phyloP scores from a whole-genome alignment of 768 basidiomycete genomes.

The Amanita thiersii region DNA sequence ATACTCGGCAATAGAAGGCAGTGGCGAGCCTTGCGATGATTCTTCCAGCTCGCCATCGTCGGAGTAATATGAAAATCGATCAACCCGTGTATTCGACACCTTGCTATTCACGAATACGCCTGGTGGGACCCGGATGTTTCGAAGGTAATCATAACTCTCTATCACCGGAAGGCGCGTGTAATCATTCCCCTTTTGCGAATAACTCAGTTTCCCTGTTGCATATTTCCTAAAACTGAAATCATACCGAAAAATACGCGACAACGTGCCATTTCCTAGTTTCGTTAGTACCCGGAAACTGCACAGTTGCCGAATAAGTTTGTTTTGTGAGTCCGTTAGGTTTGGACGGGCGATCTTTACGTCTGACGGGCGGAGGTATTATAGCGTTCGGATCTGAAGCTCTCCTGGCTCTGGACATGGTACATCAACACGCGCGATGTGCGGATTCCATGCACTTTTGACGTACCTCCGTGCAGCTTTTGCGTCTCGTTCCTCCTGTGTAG shows the following conservation, averaged over 20 bases:
- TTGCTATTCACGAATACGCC: slow-evolving; percentile 72
- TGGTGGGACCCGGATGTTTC: slow-evolving; percentile 55
- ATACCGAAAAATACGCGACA: slow-evolving; percentile 66
- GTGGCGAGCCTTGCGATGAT: slow-evolving; percentile 10
- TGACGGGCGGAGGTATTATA: slow-evolving; percentile 47
- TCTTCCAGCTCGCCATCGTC: slow-evolving; percentile 38
- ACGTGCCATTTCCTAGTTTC: slow-evolving; percentile 74
- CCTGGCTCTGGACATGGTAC: slow-evolving; percentile 33
- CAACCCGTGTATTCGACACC: slow-evolving; percentile 30
- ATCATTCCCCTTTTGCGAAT: slow-evolving; percentile 46
- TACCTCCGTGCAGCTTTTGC: slow-evolving; percentile 75
- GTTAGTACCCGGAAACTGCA: slow-evolving; percentile 50
- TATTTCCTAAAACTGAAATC: background rate
- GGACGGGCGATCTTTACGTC: slow-evolving; percentile 70
- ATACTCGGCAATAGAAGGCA: slow-evolving; percentile 14
- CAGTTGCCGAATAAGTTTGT: slow-evolving; percentile 77
- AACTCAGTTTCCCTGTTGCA: background rate
- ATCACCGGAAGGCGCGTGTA: slow-evolving; percentile 64
- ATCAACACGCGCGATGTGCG: slow-evolving; percentile 10
- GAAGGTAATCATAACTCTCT: slow-evolving; percentile 69
- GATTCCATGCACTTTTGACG: slow-evolving; percentile 15
- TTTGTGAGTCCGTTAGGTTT: slow-evolving; percentile 80
- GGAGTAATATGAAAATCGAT: slow-evolving; percentile 36
- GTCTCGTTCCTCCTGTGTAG: slow-evolving; percentile 71
- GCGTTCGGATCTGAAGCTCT: slow-evolving; percentile 56